Conservation (phyloP, 352 stramenopile genomes). For the Globisporangium irregulare region DNA sequence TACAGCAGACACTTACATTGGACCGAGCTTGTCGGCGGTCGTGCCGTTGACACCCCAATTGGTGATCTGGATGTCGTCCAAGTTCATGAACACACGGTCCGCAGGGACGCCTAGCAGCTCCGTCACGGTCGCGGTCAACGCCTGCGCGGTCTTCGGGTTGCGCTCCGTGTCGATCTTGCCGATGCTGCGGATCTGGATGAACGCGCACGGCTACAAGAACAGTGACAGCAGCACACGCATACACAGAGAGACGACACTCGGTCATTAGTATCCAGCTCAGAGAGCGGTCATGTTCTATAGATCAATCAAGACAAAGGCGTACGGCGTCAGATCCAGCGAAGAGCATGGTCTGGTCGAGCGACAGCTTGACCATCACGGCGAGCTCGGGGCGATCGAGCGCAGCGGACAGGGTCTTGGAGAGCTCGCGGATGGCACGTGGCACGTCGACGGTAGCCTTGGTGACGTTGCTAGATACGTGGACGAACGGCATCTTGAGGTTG, state of each 20-base stretch:
- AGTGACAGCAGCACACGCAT: not conserved
- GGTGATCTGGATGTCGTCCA: constrained; percentile 27
- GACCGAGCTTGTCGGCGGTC: constrained; percentile 6
- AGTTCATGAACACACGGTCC: constrained; percentile 37
- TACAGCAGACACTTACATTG: not conserved
- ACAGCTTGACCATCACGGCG: constrained; percentile 24
- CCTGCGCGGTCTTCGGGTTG: constrained; percentile 24
- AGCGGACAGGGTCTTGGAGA: constrained; percentile 22
- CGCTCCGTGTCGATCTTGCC: constrained; percentile 26
- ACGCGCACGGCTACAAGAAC: constrained; percentile 17
- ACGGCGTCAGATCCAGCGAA: not conserved
- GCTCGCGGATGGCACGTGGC: constrained; percentile 7
- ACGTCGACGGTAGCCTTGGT: constrained; percentile 16
- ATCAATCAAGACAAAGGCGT: not conserved
- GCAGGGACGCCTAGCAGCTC: constrained; percentile 23
- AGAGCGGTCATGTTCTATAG: not conserved
- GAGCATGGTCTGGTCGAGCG: constrained; percentile 27
- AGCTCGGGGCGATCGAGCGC: constrained; percentile 18
- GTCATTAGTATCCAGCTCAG: not conserved
- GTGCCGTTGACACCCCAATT: constrained; percentile 31
- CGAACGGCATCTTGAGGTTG: constrained; percentile 22
- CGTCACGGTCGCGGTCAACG: constrained; percentile 12
- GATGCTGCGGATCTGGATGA: constrained; percentile 30
- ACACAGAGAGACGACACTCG: not conserved
- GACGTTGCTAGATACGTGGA: constrained; percentile 31